phyloP scores from a whole-genome alignment of 768 basidiomycete genomes.

The Cyclocybe aegerita region DNA sequence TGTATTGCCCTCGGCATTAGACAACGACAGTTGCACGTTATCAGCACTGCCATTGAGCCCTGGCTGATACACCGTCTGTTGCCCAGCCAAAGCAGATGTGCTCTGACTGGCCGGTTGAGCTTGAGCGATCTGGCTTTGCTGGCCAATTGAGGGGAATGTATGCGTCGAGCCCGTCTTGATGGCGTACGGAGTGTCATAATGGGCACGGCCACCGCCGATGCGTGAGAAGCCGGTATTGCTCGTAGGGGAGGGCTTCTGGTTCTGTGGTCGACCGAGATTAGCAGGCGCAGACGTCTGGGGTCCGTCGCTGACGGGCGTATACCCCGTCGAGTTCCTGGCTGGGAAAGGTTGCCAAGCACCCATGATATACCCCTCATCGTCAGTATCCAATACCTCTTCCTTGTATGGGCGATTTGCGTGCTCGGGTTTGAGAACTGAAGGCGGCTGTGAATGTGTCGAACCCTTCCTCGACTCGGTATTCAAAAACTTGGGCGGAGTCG shows the following conservation, averaged over 20 bases:
- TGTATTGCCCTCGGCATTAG: slow-evolving; percentile 12
- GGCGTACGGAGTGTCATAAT: slow-evolving; percentile 84
- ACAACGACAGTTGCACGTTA: slow-evolving; percentile 16
- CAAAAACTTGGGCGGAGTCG: slow-evolving; percentile 33
- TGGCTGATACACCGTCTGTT: slow-evolving; percentile 10
- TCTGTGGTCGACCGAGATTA: slow-evolving; percentile 9
- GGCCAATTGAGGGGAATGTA: slow-evolving; percentile 66
- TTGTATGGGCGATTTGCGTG: slow-evolving; percentile 74
- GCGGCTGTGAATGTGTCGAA: slow-evolving; percentile 58
- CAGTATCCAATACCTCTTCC: slow-evolving; percentile 57
- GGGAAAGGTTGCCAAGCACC: slow-evolving; percentile 88
- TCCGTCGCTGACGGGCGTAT: slow-evolving; percentile 43
- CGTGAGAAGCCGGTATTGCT: slow-evolving; percentile 67
- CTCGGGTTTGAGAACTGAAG: slow-evolving; percentile 76
- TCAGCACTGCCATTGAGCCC: slow-evolving; percentile 10
- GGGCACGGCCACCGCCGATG: slow-evolving; percentile 84
- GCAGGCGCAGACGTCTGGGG: slow-evolving; percentile 19
- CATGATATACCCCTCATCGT: slow-evolving; percentile 90
- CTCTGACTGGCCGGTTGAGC: slow-evolving; percentile 17
- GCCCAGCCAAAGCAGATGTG: slow-evolving; percentile 13
- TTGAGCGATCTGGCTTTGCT: slow-evolving; percentile 26
- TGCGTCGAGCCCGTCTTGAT: slow-evolving; percentile 58
- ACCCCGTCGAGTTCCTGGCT: slow-evolving; percentile 31
- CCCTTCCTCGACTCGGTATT: slow-evolving; percentile 41
- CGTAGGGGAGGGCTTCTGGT: slow-evolving; percentile 14